Percentiles rank a stretch among this genome's conserved stretches.
These are phyloP conservation scores for Aspergillus novofumigatus DNA, from an alignment of 2,329 filamentous ascomycete genomes.

Conservation along the genomic window DNA sequence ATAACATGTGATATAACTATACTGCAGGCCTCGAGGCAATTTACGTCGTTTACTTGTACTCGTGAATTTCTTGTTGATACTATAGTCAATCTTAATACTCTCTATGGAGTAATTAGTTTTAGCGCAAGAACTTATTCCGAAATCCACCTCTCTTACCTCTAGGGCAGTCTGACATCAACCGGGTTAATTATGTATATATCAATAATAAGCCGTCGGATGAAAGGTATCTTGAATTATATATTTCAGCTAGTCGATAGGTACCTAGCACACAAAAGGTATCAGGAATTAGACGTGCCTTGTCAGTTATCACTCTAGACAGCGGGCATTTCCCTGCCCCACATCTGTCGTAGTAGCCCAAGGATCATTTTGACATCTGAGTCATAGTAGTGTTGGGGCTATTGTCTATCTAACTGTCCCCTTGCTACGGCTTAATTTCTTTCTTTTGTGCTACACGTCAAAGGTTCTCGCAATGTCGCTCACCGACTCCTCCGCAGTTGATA, in stretches of 20 bases:
- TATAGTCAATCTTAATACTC: too few relatives aligned
- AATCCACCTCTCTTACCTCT: background rate
- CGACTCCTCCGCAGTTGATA: constrained; percentile 72
- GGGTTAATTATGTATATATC: background rate
- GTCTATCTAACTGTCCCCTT: background rate
- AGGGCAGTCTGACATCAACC: background rate
- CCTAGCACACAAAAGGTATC: background rate
- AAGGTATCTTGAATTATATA: background rate
- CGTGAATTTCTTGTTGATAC: background rate
- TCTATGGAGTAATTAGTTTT: background rate
- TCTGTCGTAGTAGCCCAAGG: too few relatives aligned
- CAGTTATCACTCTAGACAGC: background rate
- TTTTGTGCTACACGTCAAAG: background rate
- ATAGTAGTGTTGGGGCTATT: background rate
- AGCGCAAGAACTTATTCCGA: background rate
- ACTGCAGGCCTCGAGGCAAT: background rate
- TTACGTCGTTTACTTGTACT: background rate
- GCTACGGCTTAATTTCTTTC: background rate
- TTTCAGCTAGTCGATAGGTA: background rate
- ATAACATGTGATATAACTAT: background rate
- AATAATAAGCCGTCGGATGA: background rate
- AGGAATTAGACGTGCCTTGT: background rate
- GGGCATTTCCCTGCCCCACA: background rate
- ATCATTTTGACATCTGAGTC: background rate
- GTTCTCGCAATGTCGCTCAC: constrained; percentile 72